Percentiles rank a stretch among this genome's conserved stretches.
phyloP scores from a whole-genome alignment of 305 asterid species.

The Coffea humblotiana region DNA sequence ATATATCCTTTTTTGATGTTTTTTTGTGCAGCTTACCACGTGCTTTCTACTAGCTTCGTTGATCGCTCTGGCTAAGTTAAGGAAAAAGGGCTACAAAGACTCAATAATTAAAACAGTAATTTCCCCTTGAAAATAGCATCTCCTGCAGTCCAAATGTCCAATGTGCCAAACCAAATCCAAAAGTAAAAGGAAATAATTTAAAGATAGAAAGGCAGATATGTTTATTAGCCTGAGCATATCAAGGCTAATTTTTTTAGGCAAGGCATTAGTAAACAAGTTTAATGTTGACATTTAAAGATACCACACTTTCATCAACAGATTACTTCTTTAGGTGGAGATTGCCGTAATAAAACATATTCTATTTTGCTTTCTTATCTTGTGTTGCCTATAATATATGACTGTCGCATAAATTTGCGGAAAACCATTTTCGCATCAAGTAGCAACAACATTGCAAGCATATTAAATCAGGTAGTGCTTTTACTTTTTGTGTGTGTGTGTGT shows the following conservation, averaged over 20 bases:
- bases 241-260: background rate
- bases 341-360: background rate
- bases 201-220: background rate
- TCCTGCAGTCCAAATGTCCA: background rate
- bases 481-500: too few species aligned
- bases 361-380: background rate
- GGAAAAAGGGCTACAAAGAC: background rate
- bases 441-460: too few species aligned
- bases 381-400: background rate
- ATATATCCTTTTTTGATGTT: background rate
- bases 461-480: too few species aligned
- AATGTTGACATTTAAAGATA: background rate
- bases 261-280: background rate
- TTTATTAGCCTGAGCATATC: background rate
- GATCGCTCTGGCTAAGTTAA: background rate
- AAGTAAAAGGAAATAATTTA: background rate
- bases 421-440: too few species aligned
- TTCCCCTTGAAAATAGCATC: background rate
- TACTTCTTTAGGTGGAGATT: background rate
- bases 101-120: background rate
- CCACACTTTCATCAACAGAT: background rate
- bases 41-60: background rate
- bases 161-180: background rate
- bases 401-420: too few species aligned
- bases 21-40: background rate